Conservation (phyloP, 768 basidiomycete genomes). For the Pleurotus cornucopiae region DNA sequence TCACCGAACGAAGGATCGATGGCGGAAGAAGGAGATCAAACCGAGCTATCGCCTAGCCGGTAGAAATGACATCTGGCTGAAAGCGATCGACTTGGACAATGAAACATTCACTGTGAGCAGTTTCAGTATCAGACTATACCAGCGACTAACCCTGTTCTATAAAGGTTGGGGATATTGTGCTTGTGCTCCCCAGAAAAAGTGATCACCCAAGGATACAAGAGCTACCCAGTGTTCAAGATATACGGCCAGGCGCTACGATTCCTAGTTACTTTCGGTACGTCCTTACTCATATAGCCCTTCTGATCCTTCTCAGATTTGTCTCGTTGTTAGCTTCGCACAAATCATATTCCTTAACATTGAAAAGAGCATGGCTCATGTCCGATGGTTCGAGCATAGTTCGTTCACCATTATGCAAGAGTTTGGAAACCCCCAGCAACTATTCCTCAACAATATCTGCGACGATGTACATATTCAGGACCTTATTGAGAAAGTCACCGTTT, state of each 20-base stretch:
- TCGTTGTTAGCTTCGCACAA: conserved; percentile 55
- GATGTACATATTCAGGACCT: conserved; percentile 33
- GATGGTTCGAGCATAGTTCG: conserved; percentile 72
- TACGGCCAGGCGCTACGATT: conserved; percentile 36
- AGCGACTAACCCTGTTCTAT: conserved; percentile 1
- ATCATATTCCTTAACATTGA: conserved; percentile 50
- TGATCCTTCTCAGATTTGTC: too few relatives aligned
- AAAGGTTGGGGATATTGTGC: conserved; percentile 61
- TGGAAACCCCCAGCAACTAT: conserved; percentile 61
- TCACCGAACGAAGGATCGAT: conserved; percentile 20
- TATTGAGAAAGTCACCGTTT: conserved; percentile 44
- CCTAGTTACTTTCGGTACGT: conserved; percentile 63
- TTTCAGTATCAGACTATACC: not conserved
- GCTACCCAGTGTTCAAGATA: conserved; percentile 29
- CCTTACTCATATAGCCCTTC: not conserved
- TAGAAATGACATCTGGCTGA: conserved; percentile 29
- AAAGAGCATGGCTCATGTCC: conserved; percentile 50
- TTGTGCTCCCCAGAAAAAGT: conserved; percentile 40
- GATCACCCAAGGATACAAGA: conserved; percentile 21
- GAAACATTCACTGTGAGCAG: conserved; percentile 37
- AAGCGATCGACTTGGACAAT: conserved; percentile 37
- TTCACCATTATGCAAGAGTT: conserved; percentile 59
- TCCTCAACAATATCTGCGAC: conserved; percentile 53
- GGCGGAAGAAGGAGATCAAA: conserved; percentile 8
- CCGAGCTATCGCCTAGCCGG: conserved; percentile 29